Evolutionary conservation across 2,329 filamentous ascomycete species (phyloP).

Genomic region (Neophaeococcomyces aloes): DNA sequence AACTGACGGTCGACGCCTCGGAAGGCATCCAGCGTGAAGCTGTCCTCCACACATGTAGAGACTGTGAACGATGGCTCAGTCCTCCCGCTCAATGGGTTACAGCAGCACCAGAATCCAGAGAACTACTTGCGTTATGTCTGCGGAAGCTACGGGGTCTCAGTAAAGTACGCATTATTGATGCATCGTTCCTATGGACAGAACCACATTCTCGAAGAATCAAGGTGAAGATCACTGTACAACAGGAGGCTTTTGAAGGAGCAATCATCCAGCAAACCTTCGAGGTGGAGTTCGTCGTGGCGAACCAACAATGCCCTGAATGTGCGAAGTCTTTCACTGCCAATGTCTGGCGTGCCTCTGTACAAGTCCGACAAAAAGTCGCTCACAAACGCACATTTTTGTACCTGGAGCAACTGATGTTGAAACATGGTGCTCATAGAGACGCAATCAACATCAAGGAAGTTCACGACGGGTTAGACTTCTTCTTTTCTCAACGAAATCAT

Average conservation of each 20-base stretch:
- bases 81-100: conserved; percentile 80
- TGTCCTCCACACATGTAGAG: conserved; percentile 78
- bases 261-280: conserved; percentile 90
- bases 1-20: conserved; percentile 87
- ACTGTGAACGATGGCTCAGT: conserved; percentile 88
- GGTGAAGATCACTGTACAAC: conserved; percentile 89
- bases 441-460: conserved; percentile 98
- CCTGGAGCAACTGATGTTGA: conserved; percentile 90
- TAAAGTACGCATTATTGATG: conserved; percentile 90
- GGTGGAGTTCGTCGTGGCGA: conserved; percentile 80
- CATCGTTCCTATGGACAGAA: conserved; percentile 96
- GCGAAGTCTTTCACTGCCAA: conserved; percentile 94
- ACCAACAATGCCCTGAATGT: conserved; percentile 91
- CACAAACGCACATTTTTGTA: conserved; percentile 82
- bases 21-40: conserved; percentile 84
- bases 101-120: conserved; percentile 75
- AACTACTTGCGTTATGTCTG: conserved; percentile 83
- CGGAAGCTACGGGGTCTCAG: conserved; percentile 75
- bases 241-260: conserved; percentile 53
- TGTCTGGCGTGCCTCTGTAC: conserved; percentile 85
- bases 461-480: conserved; percentile 93
- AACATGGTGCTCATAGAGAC: conserved; percentile 81
- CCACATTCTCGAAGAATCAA: conserved; percentile 87
- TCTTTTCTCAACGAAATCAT: conserved; percentile 78
- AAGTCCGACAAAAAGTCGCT: conserved; percentile 91